phyloP scores from a whole-genome alignment of 2,329 filamentous ascomycete species.

The Fusarium xylarioides region DNA sequence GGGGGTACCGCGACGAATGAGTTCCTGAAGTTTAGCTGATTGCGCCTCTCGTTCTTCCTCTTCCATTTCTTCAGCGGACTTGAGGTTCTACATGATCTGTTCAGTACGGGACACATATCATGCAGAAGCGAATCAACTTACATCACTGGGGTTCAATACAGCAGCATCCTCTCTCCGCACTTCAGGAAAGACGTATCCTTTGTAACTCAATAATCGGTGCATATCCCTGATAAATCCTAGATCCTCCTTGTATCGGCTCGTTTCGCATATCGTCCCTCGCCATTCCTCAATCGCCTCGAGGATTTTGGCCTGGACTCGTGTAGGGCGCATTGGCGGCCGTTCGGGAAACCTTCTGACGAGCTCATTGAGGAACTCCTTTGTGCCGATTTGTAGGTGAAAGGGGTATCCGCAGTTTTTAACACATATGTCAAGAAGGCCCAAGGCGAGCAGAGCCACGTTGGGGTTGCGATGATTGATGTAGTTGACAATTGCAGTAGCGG shows the following conservation, averaged over 20 bases:
- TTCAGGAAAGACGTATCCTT: conserved; percentile 95
- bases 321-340: conserved; percentile 84
- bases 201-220: conserved; percentile 94
- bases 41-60: conserved; percentile 94
- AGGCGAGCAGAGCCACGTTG: conserved; percentile 89
- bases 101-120: conserved; percentile 52
- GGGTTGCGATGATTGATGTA: conserved; percentile 97
- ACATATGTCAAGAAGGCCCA: conserved; percentile 95
- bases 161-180: conserved; percentile 93
- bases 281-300: conserved; percentile 98
- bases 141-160: conserved; percentile 95
- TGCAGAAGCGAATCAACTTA: conserved; percentile 59
- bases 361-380: conserved; percentile 99
- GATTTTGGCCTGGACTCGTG: conserved; percentile 89
- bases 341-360: conserved; percentile 96
- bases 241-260: conserved; percentile 96
- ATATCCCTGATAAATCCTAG: conserved; percentile 96
- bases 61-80: conserved; percentile 98
- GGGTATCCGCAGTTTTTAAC: conserved; percentile 99
- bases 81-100: conserved; percentile 73
- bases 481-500: conserved; percentile 89
- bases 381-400: conserved; percentile 97
- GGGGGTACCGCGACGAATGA: conserved; percentile 90
- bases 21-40: conserved; percentile 96
- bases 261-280: conserved; percentile 97